Percentiles rank a stretch among this genome's conserved stretches.
These are phyloP conservation scores for Sungouiella blattae DNA, from an alignment of 805 yeast species.

Conservation along the genomic window DNA sequence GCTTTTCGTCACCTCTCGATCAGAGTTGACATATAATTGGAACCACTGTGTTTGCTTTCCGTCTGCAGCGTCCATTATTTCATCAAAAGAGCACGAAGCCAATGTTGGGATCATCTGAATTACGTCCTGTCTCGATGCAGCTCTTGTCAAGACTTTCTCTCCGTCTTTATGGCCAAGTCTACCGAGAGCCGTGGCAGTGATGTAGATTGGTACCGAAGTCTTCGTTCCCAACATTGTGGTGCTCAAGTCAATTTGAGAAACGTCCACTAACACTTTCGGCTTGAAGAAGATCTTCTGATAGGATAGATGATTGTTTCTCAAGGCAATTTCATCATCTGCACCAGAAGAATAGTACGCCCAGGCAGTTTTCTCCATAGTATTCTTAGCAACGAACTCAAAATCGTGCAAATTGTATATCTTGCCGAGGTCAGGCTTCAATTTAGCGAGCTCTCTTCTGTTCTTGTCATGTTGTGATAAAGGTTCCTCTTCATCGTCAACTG, in stretches of 20 bases:
- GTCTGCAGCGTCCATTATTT: slow-evolving; percentile 34
- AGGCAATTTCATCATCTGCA: slow-evolving; percentile 46
- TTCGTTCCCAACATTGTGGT: slow-evolving; percentile 27
- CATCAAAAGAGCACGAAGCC: slow-evolving; percentile 39
- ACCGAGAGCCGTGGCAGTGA: slow-evolving; percentile 47
- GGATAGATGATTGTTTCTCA: slow-evolving; percentile 42
- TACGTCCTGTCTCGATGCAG: slow-evolving; percentile 37
- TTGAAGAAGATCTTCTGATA: slow-evolving; percentile 42
- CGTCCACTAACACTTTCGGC: slow-evolving; percentile 41
- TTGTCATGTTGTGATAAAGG: slow-evolving; percentile 12
- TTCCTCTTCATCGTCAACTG: slow-evolving; percentile 21
- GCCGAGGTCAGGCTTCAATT: slow-evolving; percentile 62
- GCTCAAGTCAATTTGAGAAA: slow-evolving; percentile 23
- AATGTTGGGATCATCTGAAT: slow-evolving; percentile 48
- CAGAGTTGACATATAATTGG: slow-evolving; percentile 46
- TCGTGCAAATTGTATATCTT: slow-evolving; percentile 77
- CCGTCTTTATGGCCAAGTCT: slow-evolving; percentile 43
- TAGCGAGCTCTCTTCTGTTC: slow-evolving; percentile 9
- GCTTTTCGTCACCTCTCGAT: slow-evolving; percentile 27
- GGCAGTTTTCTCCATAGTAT: slow-evolving; percentile 69
- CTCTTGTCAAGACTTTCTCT: slow-evolving; percentile 39
- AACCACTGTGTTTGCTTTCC: slow-evolving; percentile 42
- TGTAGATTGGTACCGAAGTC: slow-evolving; percentile 45
- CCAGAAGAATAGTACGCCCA: slow-evolving; percentile 75
- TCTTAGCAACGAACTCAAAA: slow-evolving; percentile 82